Evolutionary conservation across 1,284 basidiomycete species (phyloP), one percentile per base, ranked within the genome.

Genomic region (Calocybe gambosa): DNA sequence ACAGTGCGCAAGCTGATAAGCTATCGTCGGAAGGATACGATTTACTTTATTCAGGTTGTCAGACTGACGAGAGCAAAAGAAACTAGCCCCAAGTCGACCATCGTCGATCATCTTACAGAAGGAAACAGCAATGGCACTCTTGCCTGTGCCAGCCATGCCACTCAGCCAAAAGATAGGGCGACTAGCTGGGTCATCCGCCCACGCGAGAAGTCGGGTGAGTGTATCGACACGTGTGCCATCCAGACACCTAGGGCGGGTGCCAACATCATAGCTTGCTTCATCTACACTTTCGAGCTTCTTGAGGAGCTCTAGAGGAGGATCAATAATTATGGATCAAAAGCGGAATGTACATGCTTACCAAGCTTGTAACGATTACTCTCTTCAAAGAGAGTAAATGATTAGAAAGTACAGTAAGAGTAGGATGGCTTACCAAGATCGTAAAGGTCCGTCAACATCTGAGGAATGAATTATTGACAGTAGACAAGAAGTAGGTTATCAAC

Each of bases 131-230:
- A 59, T 53, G 9, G 55, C 54, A 12, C 54, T 57, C 41, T 58
- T 59, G 8, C 57, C 58, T 18, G 39, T 58, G 2, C 56, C 56
- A 21, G 49, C 49, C 19, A 42, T 40, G 3, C 56, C 58, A 42
- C 48, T 54, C 2, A 59, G 45, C 58, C 56, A 58, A 40, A 48
- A 54, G n/a, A 56, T 46, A 4, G 33, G 28, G 6, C 13, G 33
- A 8, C 39, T 28, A 1, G 13, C 15, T n/a, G 44, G 45, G 23
- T 56, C 46, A 7, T 25, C 20, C 8, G 49, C 45, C 52, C 52
- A 56, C 10, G 21, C 19, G n/a, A 45, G 35, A n/a, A 55, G 41
- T 5, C 42, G 35, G 5, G 20, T n/a, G 8, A 55, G 39, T 2
- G 42, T 38, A 16, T 45, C 33, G 6, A 39, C 19, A 12, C 43